These are phyloP conservation scores for Hymenotorrendiella dingleyae DNA, from an alignment of 2,329 filamentous ascomycete genomes.

Conservation along the genomic window DNA sequence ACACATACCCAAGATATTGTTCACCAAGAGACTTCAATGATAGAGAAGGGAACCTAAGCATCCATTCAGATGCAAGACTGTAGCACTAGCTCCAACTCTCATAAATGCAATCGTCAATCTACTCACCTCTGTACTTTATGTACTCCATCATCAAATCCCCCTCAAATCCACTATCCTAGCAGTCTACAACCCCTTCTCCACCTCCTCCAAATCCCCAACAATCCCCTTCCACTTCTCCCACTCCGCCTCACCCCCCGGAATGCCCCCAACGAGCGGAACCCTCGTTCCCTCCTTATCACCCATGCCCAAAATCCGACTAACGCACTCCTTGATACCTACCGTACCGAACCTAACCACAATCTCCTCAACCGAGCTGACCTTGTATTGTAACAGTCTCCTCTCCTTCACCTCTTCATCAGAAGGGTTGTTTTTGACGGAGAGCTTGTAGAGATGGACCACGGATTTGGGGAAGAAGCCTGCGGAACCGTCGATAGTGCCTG, in stretches of 20 bases:
- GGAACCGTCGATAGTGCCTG: slow-evolving; percentile 61
- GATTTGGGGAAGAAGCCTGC: slow-evolving; percentile 60
- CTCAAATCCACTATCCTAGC: too few relatives aligned
- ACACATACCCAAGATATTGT: too few relatives aligned
- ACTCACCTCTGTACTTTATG: too few relatives aligned
- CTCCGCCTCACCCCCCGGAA: slow-evolving; percentile 45
- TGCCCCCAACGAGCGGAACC: slow-evolving; percentile 51
- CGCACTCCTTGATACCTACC: slow-evolving; percentile 60
- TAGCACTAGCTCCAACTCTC: too few relatives aligned
- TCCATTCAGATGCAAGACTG: too few relatives aligned
- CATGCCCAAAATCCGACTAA: slow-evolving; percentile 51
- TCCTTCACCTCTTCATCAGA: slow-evolving; percentile 40
- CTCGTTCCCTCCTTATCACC: slow-evolving; percentile 54
- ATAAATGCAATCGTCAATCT: too few relatives aligned
- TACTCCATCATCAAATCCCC: too few relatives aligned
- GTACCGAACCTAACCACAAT: slow-evolving; percentile 54
- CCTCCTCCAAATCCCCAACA: slow-evolving; percentile 25
- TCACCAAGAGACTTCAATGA: too few relatives aligned
- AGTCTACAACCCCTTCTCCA: slow-evolving; percentile 28
- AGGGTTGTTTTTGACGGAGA: slow-evolving; percentile 34
- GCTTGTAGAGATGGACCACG: slow-evolving; percentile 50
- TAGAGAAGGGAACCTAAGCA: too few relatives aligned
- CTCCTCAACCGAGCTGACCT: slow-evolving; percentile 56
- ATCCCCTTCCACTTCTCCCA: slow-evolving; percentile 42
- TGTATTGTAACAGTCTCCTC: slow-evolving; percentile 52